phyloP scores from a whole-genome alignment of 2,329 filamentous ascomycete species.

The Ascochyta clinopodiicola region DNA sequence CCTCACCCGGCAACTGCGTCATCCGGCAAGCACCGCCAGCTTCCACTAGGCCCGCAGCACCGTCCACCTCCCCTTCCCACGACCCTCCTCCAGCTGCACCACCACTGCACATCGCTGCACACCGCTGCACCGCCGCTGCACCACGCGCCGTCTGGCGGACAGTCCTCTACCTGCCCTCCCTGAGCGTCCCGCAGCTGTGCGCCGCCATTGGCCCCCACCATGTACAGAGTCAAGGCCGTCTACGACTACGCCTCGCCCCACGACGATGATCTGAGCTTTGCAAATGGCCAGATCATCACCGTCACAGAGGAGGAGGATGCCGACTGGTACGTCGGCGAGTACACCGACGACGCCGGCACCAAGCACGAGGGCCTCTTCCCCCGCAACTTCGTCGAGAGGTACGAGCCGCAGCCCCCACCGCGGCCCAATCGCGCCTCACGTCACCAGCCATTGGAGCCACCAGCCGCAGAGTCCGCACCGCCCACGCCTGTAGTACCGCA shows the following conservation, averaged over 20 bases:
- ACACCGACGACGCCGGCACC: conserved; percentile 74
- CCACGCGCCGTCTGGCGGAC: background rate
- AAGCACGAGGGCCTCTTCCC: conserved; percentile 90
- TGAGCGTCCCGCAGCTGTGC: conserved; percentile 5
- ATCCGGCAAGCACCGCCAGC: conserved; percentile 11
- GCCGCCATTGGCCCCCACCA: conserved; percentile 23
- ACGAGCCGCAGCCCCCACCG: conserved; percentile 88
- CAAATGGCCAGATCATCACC: conserved; percentile 85
- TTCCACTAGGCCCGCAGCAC: background rate
- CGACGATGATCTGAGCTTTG: conserved; percentile 92
- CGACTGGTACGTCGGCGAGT: conserved; percentile 94
- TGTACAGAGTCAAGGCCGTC: conserved; percentile 92
- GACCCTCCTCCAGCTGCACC: background rate
- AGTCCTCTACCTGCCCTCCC: background rate
- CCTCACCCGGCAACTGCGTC: conserved; percentile 1
- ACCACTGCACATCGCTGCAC: background rate
- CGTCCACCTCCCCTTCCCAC: background rate
- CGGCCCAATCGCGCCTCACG: conserved; percentile 76
- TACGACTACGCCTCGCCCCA: conserved; percentile 94
- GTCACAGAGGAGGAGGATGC: conserved; percentile 91
- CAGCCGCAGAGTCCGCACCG: conserved; percentile 36
- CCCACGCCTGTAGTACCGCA: conserved; percentile 38
- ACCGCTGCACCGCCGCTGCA: background rate
- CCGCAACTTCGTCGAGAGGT: conserved; percentile 96
- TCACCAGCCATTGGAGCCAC: conserved; percentile 45